Evolutionary conservation across 805 yeast genomes (phyloP).

Genomic region (Allodekkera sacchari): DNA sequence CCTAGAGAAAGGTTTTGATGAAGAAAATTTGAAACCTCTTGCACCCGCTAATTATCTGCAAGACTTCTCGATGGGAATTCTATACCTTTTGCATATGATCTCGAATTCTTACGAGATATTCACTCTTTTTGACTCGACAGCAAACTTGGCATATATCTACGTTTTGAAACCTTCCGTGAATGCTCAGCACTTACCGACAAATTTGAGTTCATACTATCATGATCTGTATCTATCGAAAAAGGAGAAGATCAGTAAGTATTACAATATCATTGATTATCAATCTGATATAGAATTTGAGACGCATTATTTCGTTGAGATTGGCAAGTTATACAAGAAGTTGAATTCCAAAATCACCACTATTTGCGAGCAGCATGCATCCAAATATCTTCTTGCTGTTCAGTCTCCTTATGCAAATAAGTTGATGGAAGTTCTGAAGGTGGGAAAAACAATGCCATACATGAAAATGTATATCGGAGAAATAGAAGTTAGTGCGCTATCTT

Average conservation of each 20-base stretch:
- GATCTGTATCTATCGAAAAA: conserved; percentile 43
- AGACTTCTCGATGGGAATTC: conserved; percentile 45
- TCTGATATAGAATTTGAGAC: conserved; percentile 46
- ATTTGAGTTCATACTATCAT: conserved; percentile 44
- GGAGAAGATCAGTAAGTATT: conserved; percentile 32
- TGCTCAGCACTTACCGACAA: conserved; percentile 58
- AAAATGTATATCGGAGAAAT: conserved; percentile 51
- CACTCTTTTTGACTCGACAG: conserved; percentile 60
- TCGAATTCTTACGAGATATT: conserved; percentile 72
- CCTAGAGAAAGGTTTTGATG: conserved; percentile 73
- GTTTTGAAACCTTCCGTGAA: conserved; percentile 59
- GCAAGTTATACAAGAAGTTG: conserved; percentile 50
- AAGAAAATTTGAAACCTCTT: conserved; percentile 41
- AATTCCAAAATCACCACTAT: conserved; percentile 45
- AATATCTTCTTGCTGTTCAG: conserved; percentile 60
- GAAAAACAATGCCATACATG: conserved; percentile 54
- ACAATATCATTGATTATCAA: conserved; percentile 45
- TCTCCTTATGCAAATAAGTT: conserved; percentile 53
- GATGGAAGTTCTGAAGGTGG: conserved; percentile 34
- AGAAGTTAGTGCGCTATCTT: conserved; percentile 64
- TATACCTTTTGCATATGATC: conserved; percentile 60
- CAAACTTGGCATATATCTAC: conserved; percentile 38
- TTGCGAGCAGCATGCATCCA: conserved; percentile 60
- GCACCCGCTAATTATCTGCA: conserved; percentile 47
- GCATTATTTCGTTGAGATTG: conserved; percentile 43